Evolutionary conservation across 2,329 filamentous ascomycete species (phyloP), one percentile per base, ranked within the genome.

Genomic region (Pseudogymnoascus sp.): DNA sequence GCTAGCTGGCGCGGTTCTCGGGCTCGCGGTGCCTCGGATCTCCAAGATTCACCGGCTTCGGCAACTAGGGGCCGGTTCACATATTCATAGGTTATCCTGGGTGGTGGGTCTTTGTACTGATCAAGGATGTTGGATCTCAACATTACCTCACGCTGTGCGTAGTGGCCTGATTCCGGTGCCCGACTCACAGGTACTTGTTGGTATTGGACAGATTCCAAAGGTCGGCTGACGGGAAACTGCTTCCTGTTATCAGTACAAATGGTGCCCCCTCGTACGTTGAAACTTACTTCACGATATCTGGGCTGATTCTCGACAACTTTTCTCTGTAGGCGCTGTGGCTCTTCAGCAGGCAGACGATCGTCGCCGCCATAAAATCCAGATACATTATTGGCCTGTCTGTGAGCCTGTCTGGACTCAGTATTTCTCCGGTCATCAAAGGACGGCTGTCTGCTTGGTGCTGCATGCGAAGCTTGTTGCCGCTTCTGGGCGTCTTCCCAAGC

Each of bases 401-500:
- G 37, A 61, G 23, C 21, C 7, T 61, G 59, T 16, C 59, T 33
- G 7, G 37, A 28, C 59, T 61, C 37, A 28, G 14, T 44, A 42
- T 31, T 44, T 4, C 50, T 37, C 18, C 23, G 50, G 56, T 53
- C 23, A 60, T 33, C 21, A 12, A 18, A 18, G 6, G 28, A 33
- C 18, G 33, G 21, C 18, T 62, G 38, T 16, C 59, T 11, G 21
- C 6, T 10, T 23, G 42, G 44, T 23, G 10, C 21, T 18, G 4
- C 33, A 42, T 23, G 42, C 1, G 60, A 23, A 35, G 16, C 31
- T 37, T 70, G 66, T 59, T 65, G 68, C 60, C 72, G 66, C 31
- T 65, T 66, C 5, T 71, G 21, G 21, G 73, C 73, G 35, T 73
- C 67, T n/a, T 73, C 66, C 68, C 69, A 74, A n/a, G 73, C 72